These are phyloP conservation scores for Verticillium klebahnii DNA, from an alignment of 2,329 filamentous ascomycete genomes.

Conservation along the genomic window DNA sequence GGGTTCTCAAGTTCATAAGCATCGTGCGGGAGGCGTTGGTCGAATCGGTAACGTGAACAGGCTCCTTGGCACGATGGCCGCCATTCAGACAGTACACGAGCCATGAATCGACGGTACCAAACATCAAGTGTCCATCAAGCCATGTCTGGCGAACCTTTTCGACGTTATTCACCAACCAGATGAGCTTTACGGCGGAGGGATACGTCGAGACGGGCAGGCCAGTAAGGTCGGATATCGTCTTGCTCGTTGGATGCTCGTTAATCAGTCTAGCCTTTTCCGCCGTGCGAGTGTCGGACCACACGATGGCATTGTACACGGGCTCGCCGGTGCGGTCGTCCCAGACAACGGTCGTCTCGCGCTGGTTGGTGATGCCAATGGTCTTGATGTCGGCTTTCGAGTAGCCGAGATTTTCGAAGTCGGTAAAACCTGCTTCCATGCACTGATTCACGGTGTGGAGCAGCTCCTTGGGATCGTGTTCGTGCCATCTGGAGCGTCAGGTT, in stretches of 20 bases:
- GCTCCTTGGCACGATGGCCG: conserved; percentile 48
- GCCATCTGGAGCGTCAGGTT: conserved; percentile 56
- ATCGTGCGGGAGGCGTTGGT: conserved; percentile 89
- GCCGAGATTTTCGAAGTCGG: conserved; percentile 66
- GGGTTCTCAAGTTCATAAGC: conserved; percentile 85
- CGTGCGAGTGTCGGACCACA: conserved; percentile 86
- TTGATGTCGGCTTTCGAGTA: conserved; percentile 65
- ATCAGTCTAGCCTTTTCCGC: conserved; percentile 65
- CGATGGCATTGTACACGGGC: conserved; percentile 78
- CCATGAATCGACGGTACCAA: conserved; percentile 88
- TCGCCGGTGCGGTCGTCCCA: conserved; percentile 81
- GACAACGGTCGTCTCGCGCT: conserved; percentile 81
- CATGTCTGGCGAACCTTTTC: conserved; percentile 68
- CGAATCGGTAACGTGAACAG: conserved; percentile 76
- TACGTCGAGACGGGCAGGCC: conserved; percentile 86
- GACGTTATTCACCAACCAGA: conserved; percentile 75
- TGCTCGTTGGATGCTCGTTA: conserved; percentile 20
- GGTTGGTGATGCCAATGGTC: conserved; percentile 81
- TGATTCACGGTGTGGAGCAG: conserved; percentile 70
- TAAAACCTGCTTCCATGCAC: conserved; percentile 74
- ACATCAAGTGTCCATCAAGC: conserved; percentile 69
- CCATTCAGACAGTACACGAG: conserved; percentile 81
- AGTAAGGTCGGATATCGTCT: conserved; percentile 47
- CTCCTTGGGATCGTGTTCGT: conserved; percentile 80
- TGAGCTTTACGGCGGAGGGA: conserved; percentile 78